phyloP scores from a whole-genome alignment of 192 early-diverging fungal species.

The Allomyces macrogynus region DNA sequence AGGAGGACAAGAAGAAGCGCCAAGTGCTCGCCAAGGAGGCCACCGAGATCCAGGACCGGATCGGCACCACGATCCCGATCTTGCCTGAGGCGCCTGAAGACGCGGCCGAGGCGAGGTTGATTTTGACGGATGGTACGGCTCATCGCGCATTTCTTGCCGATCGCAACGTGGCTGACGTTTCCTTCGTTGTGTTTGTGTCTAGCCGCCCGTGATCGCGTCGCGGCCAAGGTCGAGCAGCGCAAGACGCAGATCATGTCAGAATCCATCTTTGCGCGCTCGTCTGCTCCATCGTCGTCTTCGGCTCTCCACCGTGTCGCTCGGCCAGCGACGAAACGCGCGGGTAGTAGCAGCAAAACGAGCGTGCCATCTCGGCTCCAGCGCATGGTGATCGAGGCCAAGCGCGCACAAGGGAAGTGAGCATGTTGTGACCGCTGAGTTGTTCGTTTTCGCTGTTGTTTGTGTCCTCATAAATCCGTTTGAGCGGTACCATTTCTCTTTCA shows the following conservation, averaged over 20 bases:
- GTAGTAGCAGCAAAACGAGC: too few species aligned
- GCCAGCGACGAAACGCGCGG: too few species aligned
- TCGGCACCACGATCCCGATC: slow-evolving; percentile 34
- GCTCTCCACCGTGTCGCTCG: too few species aligned
- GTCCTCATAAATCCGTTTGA: too few species aligned
- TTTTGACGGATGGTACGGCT: neutral
- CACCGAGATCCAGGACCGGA: slow-evolving; percentile 29
- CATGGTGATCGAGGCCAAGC: too few species aligned
- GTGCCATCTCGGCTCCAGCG: too few species aligned
- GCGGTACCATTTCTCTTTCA: too few species aligned
- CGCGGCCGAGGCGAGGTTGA: slow-evolving; percentile 13
- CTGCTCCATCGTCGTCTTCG: too few species aligned
- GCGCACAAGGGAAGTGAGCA: too few species aligned
- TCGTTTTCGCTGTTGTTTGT: too few species aligned
- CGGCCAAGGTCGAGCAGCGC: neutral
- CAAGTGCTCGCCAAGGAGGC: slow-evolving; percentile 23
- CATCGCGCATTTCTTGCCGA: neutral
- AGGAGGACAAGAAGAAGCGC: slow-evolving; percentile 34
- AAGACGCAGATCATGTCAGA: neutral
- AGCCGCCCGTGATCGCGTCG: neutral
- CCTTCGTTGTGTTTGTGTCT: neutral
- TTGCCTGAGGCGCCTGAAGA: slow-evolving; percentile 30
- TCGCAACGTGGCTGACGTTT: neutral
- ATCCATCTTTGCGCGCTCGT: neutral
- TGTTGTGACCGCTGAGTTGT: too few species aligned